Base-by-base conservation (phyloP, 192 early-diverging fungal species). In the Entomortierella chlamydospora region DNA sequence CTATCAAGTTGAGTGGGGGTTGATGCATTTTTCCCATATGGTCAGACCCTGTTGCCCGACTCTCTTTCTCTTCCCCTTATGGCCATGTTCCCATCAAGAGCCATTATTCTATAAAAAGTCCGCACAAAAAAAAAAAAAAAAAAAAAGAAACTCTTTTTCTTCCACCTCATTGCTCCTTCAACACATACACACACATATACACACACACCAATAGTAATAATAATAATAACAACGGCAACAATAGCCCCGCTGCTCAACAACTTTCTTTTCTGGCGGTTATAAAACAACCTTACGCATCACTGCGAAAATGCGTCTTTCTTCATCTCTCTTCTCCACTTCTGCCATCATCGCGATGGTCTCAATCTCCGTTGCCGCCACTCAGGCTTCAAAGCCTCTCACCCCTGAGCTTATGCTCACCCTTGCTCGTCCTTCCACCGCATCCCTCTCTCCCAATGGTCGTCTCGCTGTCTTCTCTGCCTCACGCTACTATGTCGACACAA, bases 381-480 rank as follows among this genome's bases (percentile, higher is more conserved):
- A n/a, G n/a, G n/a, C 7, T 20, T 26, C 29, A 2, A 64, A 63
- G 42, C 74, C 74, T 12, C 68, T 92, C 42, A 86, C 84, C 53
- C 87, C 90, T 5, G 73, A 88, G 70, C 86, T 85, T 58, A 86
- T 94, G 28, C 90, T 93, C 42, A 81, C 88, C 49, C 87, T 91
- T 54, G 84, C 85, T 34, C 89, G 90, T 41, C 82, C 88, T 9
- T 86, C 86, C 22, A 29, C 66, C 15, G 82, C 85, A 4, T 74
- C 83, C 2, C 66, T 90, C 34, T 88, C 89, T 13, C 88, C 88
- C 42, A 82, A 82, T 49, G 88, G 87, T 34, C 37, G 64, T 0
- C 68, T 70, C 18, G 83, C 88, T 2, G 86, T 91, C 26, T 93
- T 88, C 73, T 72, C 89, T 39, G 81, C 88, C 43, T 90, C 91